These are phyloP conservation scores for Podila epicladia DNA, from an alignment of 192 early-diverging fungal species.

Conservation along the genomic window DNA sequence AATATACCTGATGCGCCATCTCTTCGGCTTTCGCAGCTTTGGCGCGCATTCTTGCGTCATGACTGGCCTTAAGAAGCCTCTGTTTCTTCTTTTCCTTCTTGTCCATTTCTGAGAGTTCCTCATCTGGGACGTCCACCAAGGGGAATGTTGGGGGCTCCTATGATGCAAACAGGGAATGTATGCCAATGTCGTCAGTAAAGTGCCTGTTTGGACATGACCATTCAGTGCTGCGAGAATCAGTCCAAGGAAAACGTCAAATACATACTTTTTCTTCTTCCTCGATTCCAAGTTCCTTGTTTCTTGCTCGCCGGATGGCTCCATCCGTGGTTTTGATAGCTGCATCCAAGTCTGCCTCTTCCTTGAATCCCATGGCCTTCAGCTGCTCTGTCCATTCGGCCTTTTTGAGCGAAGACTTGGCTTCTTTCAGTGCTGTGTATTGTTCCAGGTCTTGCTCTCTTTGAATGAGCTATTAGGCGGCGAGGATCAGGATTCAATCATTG, in stretches of 20 bases:
- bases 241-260: too few species aligned
- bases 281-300: constrained; percentile 84
- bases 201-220: background rate
- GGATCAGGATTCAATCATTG: background rate
- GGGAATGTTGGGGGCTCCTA: constrained; percentile 78
- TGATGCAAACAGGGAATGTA: too few species aligned
- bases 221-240: background rate
- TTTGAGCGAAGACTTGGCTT: constrained; percentile 42
- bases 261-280: constrained; percentile 74
- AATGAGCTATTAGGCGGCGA: constrained; percentile 55
- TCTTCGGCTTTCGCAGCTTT: constrained; percentile 81
- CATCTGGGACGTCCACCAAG: constrained; percentile 82
- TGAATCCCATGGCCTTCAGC: constrained; percentile 70
- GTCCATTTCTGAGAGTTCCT: constrained; percentile 79
- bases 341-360: constrained; percentile 77
- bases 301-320: constrained; percentile 70
- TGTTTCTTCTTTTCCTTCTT: constrained; percentile 89
- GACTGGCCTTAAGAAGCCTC: constrained; percentile 76
- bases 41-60: constrained; percentile 79
- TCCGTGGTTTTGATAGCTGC: constrained; percentile 77
- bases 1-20: constrained; percentile 60
- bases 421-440: constrained; percentile 63
- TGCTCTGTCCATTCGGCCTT: constrained; percentile 63
- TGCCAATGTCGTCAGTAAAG: background rate
- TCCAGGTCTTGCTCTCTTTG: constrained; percentile 75